These are phyloP conservation scores for Selenicereus undatus DNA, from an alignment of 148 eudicot genomes.

Conservation along the genomic window DNA sequence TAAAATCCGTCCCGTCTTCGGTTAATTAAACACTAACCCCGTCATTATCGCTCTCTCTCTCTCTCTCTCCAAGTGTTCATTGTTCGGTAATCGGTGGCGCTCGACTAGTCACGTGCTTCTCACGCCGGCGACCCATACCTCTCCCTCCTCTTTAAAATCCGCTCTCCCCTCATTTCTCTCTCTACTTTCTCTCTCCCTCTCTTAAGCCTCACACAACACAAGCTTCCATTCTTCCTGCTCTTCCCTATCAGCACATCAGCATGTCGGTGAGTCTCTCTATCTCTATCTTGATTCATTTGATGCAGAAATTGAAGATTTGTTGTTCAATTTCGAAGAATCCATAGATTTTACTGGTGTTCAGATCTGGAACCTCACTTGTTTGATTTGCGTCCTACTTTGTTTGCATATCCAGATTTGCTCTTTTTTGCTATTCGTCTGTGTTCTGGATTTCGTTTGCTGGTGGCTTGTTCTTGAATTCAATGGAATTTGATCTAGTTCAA, in stretches of 20 bases:
- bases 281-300: background rate
- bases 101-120: constrained; percentile 21
- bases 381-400: background rate
- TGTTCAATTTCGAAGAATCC: background rate
- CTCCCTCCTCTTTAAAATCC: background rate
- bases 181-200: constrained; percentile 4
- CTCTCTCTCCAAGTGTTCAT: background rate
- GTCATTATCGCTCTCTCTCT: background rate
- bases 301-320: background rate
- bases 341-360: background rate
- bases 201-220: constrained; percentile 13
- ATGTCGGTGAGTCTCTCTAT: constrained; percentile 30
- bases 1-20: background rate
- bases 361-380: background rate
- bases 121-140: constrained; percentile 7
- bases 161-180: background rate
- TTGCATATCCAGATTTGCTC: background rate
- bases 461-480: background rate
- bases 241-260: background rate
- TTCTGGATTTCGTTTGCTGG: background rate
- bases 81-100: background rate
- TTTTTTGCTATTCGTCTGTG: background rate
- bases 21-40: background rate
- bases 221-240: constrained; percentile 5
- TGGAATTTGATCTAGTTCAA: background rate